Evolutionary conservation across 768 basidiomycete species (phyloP).

Genomic region (Suillus spraguei): DNA sequence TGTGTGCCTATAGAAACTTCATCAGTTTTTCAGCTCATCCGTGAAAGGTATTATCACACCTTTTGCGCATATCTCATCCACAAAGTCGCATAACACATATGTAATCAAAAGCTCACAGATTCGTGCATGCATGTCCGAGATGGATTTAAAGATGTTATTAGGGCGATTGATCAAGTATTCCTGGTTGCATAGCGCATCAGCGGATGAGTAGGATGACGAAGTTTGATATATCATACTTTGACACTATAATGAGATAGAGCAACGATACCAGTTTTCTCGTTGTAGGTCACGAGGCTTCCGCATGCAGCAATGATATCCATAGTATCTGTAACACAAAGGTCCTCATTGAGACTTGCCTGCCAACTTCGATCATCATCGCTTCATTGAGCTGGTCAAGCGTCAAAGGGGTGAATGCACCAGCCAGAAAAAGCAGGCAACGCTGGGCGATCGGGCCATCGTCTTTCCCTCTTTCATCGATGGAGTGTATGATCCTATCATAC

Average conservation of each 20-base stretch:
- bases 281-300: slow-evolving; percentile 9
- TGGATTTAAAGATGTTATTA: background rate
- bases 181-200: slow-evolving; percentile 1
- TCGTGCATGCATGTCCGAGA: background rate
- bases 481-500: slow-evolving; percentile 21
- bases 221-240: slow-evolving; percentile 1
- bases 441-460: background rate
- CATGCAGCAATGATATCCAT: slow-evolving; percentile 2
- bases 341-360: background rate
- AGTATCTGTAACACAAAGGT: background rate
- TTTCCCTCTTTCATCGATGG: slow-evolving; percentile 4
- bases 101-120: background rate
- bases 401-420: slow-evolving; percentile 1
- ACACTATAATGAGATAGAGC: slow-evolving; percentile 14
- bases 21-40: background rate
- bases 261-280: background rate
- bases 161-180: background rate
- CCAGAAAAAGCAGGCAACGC: background rate
- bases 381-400: slow-evolving; percentile 2
- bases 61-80: background rate
- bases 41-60: background rate
- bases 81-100: background rate
- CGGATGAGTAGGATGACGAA: no score
- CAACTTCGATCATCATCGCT: slow-evolving; percentile 9
- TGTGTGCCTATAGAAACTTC: no score